These are phyloP conservation scores for Nicotiana benthamiana DNA, from an alignment of 257 asterid species.

Conservation along the genomic window DNA sequence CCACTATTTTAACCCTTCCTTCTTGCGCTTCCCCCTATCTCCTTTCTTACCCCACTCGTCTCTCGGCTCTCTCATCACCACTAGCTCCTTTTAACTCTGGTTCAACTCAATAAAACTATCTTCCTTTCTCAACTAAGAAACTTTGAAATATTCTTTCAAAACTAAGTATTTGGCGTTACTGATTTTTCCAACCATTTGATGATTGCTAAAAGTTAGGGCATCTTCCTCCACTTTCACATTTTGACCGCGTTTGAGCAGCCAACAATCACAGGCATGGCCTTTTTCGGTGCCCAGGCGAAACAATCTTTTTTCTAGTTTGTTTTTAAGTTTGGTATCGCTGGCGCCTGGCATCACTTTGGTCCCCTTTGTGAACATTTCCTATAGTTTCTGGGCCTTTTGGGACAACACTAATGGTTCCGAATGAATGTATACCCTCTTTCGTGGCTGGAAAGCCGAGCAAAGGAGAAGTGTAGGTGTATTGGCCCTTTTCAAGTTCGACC, in stretches of 20 bases:
- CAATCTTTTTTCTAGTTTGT: not conserved
- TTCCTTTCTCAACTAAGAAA: not conserved
- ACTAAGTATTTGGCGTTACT: not conserved
- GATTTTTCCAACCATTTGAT: not conserved
- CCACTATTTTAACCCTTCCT: not conserved
- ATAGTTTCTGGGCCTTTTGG: not conserved
- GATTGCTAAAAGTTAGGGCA: too few relatives aligned
- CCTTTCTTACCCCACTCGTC: not conserved
- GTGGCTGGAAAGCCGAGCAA: not conserved
- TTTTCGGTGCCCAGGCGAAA: not conserved
- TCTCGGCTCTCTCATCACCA: not conserved
- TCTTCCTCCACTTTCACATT: too few relatives aligned
- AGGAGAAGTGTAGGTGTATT: not conserved
- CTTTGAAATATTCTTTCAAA: not conserved
- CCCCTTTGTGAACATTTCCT: not conserved
- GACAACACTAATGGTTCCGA: not conserved
- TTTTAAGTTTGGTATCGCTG: not conserved
- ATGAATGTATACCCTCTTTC: not conserved
- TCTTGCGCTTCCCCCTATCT: not conserved
- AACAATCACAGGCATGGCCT: not conserved
- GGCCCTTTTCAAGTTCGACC: not conserved
- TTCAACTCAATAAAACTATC: not conserved
- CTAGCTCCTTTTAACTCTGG: not conserved
- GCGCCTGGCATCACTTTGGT: not conserved
- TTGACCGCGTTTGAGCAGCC: too few relatives aligned